Evolutionary conservation across 169 alveolate genomes (phyloP).

Genomic region (Eimeria acervulina): DNA sequence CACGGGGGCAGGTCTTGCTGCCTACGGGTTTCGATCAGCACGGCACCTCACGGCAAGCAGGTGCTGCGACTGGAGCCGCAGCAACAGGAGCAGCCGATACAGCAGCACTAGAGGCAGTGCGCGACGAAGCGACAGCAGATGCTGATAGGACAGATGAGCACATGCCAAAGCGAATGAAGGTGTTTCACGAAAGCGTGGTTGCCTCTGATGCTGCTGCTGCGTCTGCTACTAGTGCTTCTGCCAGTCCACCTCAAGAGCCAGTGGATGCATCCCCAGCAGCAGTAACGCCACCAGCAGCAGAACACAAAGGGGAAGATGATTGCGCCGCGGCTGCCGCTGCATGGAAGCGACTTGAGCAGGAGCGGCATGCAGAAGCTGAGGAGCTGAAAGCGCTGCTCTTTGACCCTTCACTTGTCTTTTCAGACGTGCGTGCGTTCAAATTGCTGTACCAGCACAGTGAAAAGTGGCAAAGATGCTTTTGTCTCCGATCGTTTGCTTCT

Average conservation of each 20-base stretch:
- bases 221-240: background rate
- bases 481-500: background rate
- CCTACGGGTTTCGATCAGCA: slow-evolving; percentile 37
- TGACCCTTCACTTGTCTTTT: slow-evolving; percentile 74
- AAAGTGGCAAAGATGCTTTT: background rate
- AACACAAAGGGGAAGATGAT: background rate
- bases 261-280: slow-evolving; percentile 13
- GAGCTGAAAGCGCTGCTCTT: slow-evolving; percentile 64
- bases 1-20: slow-evolving; percentile 46
- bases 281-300: background rate
- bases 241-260: slow-evolving; percentile 24
- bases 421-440: slow-evolving; percentile 56
- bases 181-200: background rate
- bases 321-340: slow-evolving; percentile 53
- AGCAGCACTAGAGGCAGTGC: slow-evolving; percentile 22
- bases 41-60: background rate
- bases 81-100: background rate
- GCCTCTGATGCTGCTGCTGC: background rate
- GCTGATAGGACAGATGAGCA: slow-evolving; percentile 11
- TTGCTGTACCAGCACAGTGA: background rate
- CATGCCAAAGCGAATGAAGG: slow-evolving; percentile 66
- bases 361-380: slow-evolving; percentile 36
- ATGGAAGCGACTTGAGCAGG: slow-evolving; percentile 1
- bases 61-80: slow-evolving; percentile 13
- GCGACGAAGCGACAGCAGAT: background rate